Evolutionary conservation across 2,329 filamentous ascomycete species (phyloP), one percentile per base, ranked within the genome.

Genomic region (Verticillium albo-atrum): DNA sequence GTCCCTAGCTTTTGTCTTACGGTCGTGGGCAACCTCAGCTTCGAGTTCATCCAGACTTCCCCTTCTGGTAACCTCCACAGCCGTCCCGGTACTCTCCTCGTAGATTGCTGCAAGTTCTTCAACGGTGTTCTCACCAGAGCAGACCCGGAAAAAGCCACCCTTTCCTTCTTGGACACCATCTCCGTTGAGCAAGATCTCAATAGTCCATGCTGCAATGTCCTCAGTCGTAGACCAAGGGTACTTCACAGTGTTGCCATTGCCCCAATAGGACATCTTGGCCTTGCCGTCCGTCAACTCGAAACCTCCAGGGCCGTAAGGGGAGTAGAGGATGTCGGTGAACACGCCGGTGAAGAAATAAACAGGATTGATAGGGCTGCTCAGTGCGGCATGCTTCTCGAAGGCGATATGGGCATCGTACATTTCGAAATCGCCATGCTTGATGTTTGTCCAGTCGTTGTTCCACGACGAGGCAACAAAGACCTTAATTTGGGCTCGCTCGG

Each of bases 371-470:
- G 30, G 25, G 26, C 62, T 67, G 3, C 67, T 68, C 14, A 71
- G 54, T 10, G 64, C 64, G n/a, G 64, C 70, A 1, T 73, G 68
- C 3, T 68, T 63, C n/a, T 65, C 59, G 52, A 76, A 75, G n/a
- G 67, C 61, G 17, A 72, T 70, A 60, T 68, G 67, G 0, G 67
- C 35, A 58, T 75, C 72, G 61, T 76, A 76, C n/a, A 60, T 60
- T 55, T 74, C 70, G 30, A 68, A 61, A 10, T 70, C 64, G 23
- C 70, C 68, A 2, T 73, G 65, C 14, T 61, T 53, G 30, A 70
- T 56, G 14, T 64, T 63, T 0, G 61, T 66, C 72, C 71, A 74
- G 58, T 74, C 71, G 37, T 64, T 60, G 60, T 67, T 75, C 72
- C 73, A 75, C 10, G 62, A 64, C 4, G 64, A 58, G 3, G 70